Evolutionary conservation across 2,329 filamentous ascomycete genomes (phyloP), one percentile per base, ranked within the genome.

Genomic region (Apiospora phragmitis): DNA sequence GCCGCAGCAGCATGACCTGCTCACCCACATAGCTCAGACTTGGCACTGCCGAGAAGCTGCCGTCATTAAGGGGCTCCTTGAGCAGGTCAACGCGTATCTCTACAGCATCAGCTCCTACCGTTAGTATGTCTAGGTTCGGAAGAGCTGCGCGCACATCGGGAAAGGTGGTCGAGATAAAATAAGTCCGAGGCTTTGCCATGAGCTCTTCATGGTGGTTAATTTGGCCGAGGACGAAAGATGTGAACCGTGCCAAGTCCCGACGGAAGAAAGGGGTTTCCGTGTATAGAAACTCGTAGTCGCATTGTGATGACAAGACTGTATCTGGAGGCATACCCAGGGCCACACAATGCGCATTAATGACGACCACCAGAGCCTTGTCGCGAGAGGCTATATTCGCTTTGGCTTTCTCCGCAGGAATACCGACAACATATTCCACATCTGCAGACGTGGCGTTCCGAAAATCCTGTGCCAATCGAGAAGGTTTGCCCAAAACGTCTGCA

Each of bases 211-310:
- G 93, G 70, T 92, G 92, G 77, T 89, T 91, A 73, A 92, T 91
- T 82, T 96, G 93, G 12, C 94, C 94, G 35, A 96, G 84, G 7
- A 92, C 91, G 77, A 96, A 91, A 7, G 93, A 93, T 35, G 94
- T 88, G 78, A 95, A 96, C 47, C 94, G 89, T 12, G 93, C 90
- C 65, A 96, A 83, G 77, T 96, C 93, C 70, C 93, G 88, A 38
- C 93, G 89, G 72, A 92, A 90, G 79, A 93, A 93, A 0, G 91
- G 88, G 11, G 87, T 86, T 73, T 91, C 88, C 4, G 92, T 93
- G 82, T 96, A 97, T 26, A 97, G 86, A 75, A 95, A 96, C 79
- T 97, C 94, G 82, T 95, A 96, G 81, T 96, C 93, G 82, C 92
- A 95, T 70, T 87, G 81, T 35, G 88, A 84, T 21, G 91, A 94